Evolutionary conservation across 495 filamentous ascomycete species (phyloP), one percentile per base, ranked within the genome.

Genomic region (Jackrogersella minutella): DNA sequence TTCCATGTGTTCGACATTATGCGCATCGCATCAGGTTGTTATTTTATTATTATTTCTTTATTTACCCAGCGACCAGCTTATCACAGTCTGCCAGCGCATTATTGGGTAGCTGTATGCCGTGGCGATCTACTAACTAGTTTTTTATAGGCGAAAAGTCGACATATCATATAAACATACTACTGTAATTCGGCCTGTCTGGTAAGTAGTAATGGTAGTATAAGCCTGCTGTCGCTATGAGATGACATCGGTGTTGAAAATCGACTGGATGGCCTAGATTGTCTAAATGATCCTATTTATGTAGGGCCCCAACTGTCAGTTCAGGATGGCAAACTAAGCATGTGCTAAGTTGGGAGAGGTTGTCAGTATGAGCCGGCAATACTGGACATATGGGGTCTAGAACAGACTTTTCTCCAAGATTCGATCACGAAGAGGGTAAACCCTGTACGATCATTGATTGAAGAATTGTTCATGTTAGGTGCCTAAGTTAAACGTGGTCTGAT

Each of bases 1-100:
- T 60, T 60, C 49, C 49, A 39, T 50, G 19, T 64, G 60, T 69
- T 69, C 66, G 59, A 69, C 43, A 40, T 49, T 55, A 51, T 60
- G 60, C 50, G 47, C 66, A 69, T 58, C 22, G 41, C 59, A 44
- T n/a, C n/a, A n/a, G n/a, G n/a, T n/a, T n/a, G n/a, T n/a, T n/a
- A n/a, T n/a, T n/a, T n/a, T n/a, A n/a, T 62, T 60, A 47, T 60
- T 28, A 28, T 39, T 51, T 10, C 21, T 50, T 47, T 14, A 40
- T 44, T 33, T 21, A 44, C 21, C 31, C 39, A 31, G n/a, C n/a
- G n/a, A 28, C 54, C 36, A 28, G 24, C 66, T 69, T 69, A 69
- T 69, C 66, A 69, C 41, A 51, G 17, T 24, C 26, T 49, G 66
- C 66, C 66, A 69, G 55, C 66, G 30, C 66, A 69, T 64, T 60